These are phyloP conservation scores for Platismatia glauca DNA, from an alignment of 495 filamentous ascomycete species.

Conservation along the genomic window DNA sequence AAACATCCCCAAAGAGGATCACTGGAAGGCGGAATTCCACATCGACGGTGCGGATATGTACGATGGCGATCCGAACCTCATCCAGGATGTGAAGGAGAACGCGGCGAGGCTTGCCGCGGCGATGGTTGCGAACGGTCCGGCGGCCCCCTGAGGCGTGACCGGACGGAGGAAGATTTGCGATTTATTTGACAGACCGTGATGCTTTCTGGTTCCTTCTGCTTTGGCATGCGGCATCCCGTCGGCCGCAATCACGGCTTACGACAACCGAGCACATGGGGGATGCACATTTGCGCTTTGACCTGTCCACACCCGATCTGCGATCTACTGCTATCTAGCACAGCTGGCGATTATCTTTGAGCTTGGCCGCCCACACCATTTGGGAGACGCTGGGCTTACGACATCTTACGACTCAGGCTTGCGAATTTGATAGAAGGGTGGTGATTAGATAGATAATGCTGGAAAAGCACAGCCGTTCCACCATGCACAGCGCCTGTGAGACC, in stretches of 20 bases:
- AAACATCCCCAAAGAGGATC: not conserved
- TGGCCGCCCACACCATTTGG: not conserved
- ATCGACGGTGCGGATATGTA: conserved; percentile 7
- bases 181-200: not conserved
- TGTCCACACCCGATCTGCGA: not conserved
- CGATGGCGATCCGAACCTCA: conserved; percentile 28
- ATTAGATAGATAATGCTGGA: not conserved
- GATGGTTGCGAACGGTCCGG: not conserved
- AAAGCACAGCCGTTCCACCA: not conserved
- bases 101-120: not conserved
- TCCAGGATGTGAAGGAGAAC: conserved; percentile 28
- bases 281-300: not conserved
- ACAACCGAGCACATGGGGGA: not conserved
- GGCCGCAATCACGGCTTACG: no score
- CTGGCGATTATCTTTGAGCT: not conserved
- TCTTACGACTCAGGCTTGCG: not conserved
- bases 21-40: conserved; percentile 5
- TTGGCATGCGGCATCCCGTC: no score
- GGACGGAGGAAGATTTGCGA: not conserved
- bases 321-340: not conserved
- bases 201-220: not conserved
- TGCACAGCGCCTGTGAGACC: not conserved
- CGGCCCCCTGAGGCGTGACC: not conserved
- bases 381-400: not conserved
- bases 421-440: not conserved